Percentiles rank a stretch among this genome's conserved stretches.
These are phyloP conservation scores for Solanum etuberosum DNA, from an alignment of 257 asterid species.

Conservation along the genomic window DNA sequence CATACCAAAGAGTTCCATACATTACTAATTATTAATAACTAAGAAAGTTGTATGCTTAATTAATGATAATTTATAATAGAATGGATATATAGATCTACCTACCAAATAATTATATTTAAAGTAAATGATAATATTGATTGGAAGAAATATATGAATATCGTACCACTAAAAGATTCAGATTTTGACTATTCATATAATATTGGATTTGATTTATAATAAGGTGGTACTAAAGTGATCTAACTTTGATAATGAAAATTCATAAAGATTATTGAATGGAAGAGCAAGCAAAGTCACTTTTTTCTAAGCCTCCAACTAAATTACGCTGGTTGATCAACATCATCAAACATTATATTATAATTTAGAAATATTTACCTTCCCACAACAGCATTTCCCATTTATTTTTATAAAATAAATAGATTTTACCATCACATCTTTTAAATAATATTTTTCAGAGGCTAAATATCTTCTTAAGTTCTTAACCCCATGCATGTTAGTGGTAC, in stretches of 20 bases:
- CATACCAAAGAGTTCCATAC: neutral
- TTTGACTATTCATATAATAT: neutral
- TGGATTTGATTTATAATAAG: neutral
- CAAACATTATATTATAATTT: neutral
- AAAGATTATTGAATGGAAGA: neutral
- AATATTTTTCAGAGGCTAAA: neutral
- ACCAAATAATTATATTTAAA: neutral
- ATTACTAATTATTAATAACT: neutral
- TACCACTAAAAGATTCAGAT: neutral
- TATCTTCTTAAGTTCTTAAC: neutral
- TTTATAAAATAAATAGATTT: too few relatives aligned
- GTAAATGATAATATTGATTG: neutral
- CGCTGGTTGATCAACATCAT: neutral
- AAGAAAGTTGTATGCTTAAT: neutral
- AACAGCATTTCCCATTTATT: neutral
- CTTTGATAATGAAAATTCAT: neutral
- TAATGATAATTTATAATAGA: neutral
- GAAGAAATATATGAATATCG: neutral
- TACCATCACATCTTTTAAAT: neutral
- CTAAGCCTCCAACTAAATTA: neutral
- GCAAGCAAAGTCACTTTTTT: neutral
- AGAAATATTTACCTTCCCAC: neutral
- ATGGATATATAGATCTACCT: neutral
- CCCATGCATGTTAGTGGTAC: neutral
- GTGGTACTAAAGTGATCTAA: neutral